phyloP scores from a whole-genome alignment of 805 yeast species.

The Isabelozyma rhagii region DNA sequence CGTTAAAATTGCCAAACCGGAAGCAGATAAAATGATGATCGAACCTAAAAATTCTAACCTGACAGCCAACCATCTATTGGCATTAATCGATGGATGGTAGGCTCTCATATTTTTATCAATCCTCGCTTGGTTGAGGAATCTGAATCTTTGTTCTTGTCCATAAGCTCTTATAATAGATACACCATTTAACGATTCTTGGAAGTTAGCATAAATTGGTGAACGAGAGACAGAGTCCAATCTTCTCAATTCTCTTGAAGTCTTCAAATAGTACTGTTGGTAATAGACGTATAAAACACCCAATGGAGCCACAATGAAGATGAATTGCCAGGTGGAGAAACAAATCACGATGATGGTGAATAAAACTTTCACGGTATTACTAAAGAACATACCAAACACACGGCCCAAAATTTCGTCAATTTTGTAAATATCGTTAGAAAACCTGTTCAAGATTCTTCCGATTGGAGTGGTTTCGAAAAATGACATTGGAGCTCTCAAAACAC shows the following conservation, averaged over 20 bases:
- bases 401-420: constrained; percentile 80
- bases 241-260: constrained; percentile 77
- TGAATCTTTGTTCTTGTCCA: constrained; percentile 61
- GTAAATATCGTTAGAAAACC: constrained; percentile 89
- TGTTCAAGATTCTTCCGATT: constrained; percentile 83
- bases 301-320: constrained; percentile 71
- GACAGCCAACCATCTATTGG: constrained; percentile 97
- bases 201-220: constrained; percentile 80
- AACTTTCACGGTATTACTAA: constrained; percentile 60
- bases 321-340: constrained; percentile 83
- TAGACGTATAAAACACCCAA: constrained; percentile 59
- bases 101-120: constrained; percentile 90
- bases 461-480: constrained; percentile 95
- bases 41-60: constrained; percentile 91
- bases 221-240: constrained; percentile 77
- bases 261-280: constrained; percentile 74
- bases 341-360: constrained; percentile 76
- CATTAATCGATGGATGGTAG: constrained; percentile 84
- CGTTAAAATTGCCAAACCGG: constrained; percentile 74
- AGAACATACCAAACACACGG: constrained; percentile 67
- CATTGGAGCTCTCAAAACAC: constrained; percentile 89
- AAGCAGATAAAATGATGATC: constrained; percentile 78
- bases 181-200: constrained; percentile 79
- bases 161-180: constrained; percentile 75
- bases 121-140: constrained; percentile 60